Conservation (phyloP, 257 asterid species). For the Plantago major region DNA sequence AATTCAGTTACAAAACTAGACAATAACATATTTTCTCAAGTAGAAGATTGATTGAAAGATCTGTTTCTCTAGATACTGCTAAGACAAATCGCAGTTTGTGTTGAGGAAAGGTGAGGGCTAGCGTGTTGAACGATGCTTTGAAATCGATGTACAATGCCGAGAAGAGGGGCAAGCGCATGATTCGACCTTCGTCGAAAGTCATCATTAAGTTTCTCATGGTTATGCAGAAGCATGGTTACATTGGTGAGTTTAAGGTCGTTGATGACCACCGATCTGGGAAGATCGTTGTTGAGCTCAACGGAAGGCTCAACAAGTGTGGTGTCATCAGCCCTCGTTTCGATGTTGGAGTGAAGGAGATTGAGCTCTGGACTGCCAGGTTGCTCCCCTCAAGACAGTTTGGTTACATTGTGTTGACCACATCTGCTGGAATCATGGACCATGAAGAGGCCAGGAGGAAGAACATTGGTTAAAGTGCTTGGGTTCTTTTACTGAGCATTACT, state of each 20-base stretch:
- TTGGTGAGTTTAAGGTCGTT: constrained; percentile 13
- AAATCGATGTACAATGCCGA: constrained; percentile 15
- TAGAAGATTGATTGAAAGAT: too few relatives aligned
- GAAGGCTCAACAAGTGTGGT: constrained; percentile 15
- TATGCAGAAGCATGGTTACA: constrained; percentile 18
- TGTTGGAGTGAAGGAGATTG: constrained; percentile 15
- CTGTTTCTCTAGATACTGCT: too few relatives aligned
- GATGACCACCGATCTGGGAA: constrained; percentile 16
- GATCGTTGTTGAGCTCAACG: constrained; percentile 13
- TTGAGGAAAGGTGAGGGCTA: constrained; percentile 2
- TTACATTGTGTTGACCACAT: constrained; percentile 11
- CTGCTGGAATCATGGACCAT: constrained; percentile 19
- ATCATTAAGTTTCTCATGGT: constrained; percentile 14
- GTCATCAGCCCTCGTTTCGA: constrained; percentile 14
- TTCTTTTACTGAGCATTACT: constrained; percentile 8
- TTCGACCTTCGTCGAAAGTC: constrained; percentile 12
- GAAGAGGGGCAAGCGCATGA: constrained; percentile 11
- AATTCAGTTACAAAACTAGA: too few relatives aligned
- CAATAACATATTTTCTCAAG: too few relatives aligned
- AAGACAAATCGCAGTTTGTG: too few relatives aligned
- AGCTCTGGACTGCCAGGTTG: constrained; percentile 15
- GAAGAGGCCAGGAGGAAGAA: constrained; percentile 14
- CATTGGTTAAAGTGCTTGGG: constrained; percentile 12
- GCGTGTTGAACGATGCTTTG: constrained; percentile 15
- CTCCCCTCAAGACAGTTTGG: constrained; percentile 17